A percentile compares a stretch with the other conserved stretches of the same genome.
phyloP scores from a whole-genome alignment of 495 filamentous ascomycete species.

The Thermothielavioides terrestris region DNA sequence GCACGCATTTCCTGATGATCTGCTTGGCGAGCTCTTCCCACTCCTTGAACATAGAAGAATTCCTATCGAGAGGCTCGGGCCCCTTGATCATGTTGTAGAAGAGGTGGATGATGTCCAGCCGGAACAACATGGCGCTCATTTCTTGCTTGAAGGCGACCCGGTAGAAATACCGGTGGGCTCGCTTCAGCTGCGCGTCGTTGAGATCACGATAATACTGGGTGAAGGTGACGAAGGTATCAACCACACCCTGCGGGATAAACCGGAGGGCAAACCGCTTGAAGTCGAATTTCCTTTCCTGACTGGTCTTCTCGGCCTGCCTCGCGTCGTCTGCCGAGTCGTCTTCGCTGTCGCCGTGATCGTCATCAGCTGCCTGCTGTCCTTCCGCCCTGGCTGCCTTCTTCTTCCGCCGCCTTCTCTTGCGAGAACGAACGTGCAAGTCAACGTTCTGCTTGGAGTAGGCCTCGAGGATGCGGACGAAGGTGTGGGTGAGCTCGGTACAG shows the following conservation, averaged over 20 bases:
- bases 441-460: constrained; percentile 89
- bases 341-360: constrained; percentile 41
- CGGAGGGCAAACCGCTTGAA: constrained; percentile 74
- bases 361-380: constrained; percentile 11
- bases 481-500: constrained; percentile 81
- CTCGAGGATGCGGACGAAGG: constrained; percentile 87
- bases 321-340: constrained; percentile 73
- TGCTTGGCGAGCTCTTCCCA: constrained; percentile 88
- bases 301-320: constrained; percentile 54
- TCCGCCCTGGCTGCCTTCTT: constrained; percentile 49
- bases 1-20: constrained; percentile 61
- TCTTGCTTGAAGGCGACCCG: constrained; percentile 91
- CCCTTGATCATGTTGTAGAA: constrained; percentile 92
- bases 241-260: constrained; percentile 73
- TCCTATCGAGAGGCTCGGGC: constrained; percentile 63
- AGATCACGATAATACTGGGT: constrained; percentile 75
- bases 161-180: constrained; percentile 91
- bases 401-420: constrained; percentile 57
- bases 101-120: constrained; percentile 80
- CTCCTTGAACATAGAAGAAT: constrained; percentile 60
- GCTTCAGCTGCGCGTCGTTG: constrained; percentile 73
- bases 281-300: constrained; percentile 85
- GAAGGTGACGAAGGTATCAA: constrained; percentile 83
- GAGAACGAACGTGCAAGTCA: constrained; percentile 83
- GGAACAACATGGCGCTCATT: constrained; percentile 76